These are phyloP conservation scores for Puya raimondii DNA, from an alignment of 176 grass and related monocot species.

Conservation along the genomic window DNA sequence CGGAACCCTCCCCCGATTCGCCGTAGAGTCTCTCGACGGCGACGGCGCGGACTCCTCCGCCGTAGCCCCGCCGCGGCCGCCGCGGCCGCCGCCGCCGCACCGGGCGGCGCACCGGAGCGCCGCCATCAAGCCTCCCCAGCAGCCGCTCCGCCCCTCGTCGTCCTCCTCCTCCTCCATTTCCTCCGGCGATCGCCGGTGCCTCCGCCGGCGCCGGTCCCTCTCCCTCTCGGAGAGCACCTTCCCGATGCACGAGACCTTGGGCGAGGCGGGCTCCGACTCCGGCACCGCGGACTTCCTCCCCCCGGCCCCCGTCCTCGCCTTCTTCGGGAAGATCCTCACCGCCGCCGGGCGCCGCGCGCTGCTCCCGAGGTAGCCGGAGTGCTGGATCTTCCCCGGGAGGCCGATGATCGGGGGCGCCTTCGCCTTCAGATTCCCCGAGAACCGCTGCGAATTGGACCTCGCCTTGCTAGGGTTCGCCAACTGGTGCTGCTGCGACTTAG, in stretches of 20 bases:
- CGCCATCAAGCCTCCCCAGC: conserved; percentile 34
- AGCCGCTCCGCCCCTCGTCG: conserved; percentile 15
- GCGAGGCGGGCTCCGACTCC: conserved; percentile 52
- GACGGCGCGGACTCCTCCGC: conserved; percentile 28
- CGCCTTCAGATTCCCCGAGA: conserved; percentile 56
- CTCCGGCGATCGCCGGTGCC: background rate
- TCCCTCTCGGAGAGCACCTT: conserved; percentile 60
- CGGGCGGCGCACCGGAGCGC: conserved; percentile 38
- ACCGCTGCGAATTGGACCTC: conserved; percentile 40
- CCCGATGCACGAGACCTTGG: conserved; percentile 90
- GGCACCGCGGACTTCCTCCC: conserved; percentile 41
- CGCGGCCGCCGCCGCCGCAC: background rate
- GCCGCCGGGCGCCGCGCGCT: conserved; percentile 26
- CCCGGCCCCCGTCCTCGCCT: conserved; percentile 32
- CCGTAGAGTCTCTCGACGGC: background rate
- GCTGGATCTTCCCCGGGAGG: conserved; percentile 32
- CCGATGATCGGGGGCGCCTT: conserved; percentile 53
- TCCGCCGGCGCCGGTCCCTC: conserved; percentile 15
- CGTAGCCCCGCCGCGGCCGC: conserved; percentile 15
- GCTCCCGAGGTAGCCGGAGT: conserved; percentile 16
- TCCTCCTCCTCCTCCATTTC: conserved; percentile 3
- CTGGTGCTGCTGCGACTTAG: conserved; percentile 48
- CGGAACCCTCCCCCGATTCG: background rate
- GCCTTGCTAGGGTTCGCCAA: background rate
- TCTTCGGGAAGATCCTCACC: conserved; percentile 50